Evolutionary conservation across 352 stramenopile species (phyloP).

Genomic region (Phytophthora aleatoria): DNA sequence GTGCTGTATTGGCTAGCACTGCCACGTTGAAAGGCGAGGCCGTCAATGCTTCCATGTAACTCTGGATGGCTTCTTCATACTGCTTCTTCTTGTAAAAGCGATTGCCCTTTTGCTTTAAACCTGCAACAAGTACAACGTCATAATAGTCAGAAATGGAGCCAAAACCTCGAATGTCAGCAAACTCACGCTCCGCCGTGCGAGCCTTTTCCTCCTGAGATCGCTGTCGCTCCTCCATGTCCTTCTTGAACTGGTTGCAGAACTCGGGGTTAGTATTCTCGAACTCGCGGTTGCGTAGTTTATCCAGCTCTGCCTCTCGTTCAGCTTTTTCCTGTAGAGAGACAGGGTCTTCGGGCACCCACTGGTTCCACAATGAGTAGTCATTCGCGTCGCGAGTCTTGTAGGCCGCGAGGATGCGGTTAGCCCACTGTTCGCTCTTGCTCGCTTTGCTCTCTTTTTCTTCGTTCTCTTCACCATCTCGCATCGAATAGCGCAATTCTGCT

Average conservation of each 20-base stretch:
- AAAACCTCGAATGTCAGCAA: neutral
- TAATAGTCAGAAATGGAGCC: neutral
- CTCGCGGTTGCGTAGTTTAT: constrained; percentile 68
- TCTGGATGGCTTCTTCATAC: constrained; percentile 55
- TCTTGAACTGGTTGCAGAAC: constrained; percentile 81
- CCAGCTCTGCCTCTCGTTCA: constrained; percentile 51
- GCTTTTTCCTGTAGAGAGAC: constrained; percentile 67
- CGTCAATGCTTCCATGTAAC: constrained; percentile 74
- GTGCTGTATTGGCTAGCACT: constrained; percentile 75
- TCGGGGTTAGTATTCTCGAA: constrained; percentile 82
- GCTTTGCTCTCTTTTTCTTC: constrained; percentile 18
- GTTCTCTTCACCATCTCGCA: constrained; percentile 26
- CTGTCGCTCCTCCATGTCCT: constrained; percentile 71
- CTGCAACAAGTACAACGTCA: constrained; percentile 32
- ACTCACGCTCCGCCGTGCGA: constrained; percentile 57
- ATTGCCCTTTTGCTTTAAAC: constrained; percentile 65
- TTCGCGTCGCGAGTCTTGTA: constrained; percentile 82
- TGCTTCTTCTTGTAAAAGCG: constrained; percentile 61
- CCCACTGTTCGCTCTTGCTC: constrained; percentile 38
- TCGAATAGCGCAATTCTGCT: constrained; percentile 59
- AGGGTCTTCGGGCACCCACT: constrained; percentile 77
- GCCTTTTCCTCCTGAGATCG: constrained; percentile 57
- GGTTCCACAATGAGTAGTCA: constrained; percentile 81
- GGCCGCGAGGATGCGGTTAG: constrained; percentile 63
- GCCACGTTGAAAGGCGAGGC: constrained; percentile 61